Evolutionary conservation across 1,139 yeast genomes (phyloP).

Genomic region (Scheffersomyces cryptocercus): DNA sequence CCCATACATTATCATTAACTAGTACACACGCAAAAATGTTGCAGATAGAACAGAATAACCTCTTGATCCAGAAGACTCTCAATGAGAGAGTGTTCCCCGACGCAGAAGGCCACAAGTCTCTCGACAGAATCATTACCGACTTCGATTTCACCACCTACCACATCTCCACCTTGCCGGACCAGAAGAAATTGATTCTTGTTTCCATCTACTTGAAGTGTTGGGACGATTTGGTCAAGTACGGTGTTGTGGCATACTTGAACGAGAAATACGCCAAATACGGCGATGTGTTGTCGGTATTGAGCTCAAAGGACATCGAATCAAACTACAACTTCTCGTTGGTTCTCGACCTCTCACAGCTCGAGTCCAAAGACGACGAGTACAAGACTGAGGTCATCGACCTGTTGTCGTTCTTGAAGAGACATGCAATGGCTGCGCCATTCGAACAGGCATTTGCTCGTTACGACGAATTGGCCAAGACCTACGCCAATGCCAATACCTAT

Average conservation of each 20-base stretch:
- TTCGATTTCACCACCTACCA: conserved; percentile 96
- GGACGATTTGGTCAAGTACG: conserved; percentile 69
- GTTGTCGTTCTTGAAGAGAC: conserved; percentile 76
- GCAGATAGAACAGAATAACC: conserved; percentile 47
- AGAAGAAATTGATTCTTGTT: conserved; percentile 61
- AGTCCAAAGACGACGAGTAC: conserved; percentile 44
- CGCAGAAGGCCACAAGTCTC: conserved; percentile 43
- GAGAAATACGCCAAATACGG: conserved; percentile 38
- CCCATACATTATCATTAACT: too few species aligned
- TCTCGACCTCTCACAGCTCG: conserved; percentile 56
- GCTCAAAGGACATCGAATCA: conserved; percentile 50
- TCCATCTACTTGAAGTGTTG: conserved; percentile 78
- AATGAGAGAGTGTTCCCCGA: conserved; percentile 37
- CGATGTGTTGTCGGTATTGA: conserved; percentile 28
- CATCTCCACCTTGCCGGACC: conserved; percentile 73
- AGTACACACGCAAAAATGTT: conserved; percentile 26
- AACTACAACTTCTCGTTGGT: conserved; percentile 83
- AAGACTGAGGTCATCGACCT: conserved; percentile 56
- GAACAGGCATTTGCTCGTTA: conserved; percentile 81
- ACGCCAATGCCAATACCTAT: conserved; percentile 49
- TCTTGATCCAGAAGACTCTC: conserved; percentile 44
- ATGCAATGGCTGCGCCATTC: conserved; percentile 91
- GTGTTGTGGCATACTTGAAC: conserved; percentile 50
- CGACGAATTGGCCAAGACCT: conserved; percentile 61
- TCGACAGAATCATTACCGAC: conserved; percentile 90